phyloP scores from a whole-genome alignment of 176 grass and related monocot species.

The Aegilops umbellulata region DNA sequence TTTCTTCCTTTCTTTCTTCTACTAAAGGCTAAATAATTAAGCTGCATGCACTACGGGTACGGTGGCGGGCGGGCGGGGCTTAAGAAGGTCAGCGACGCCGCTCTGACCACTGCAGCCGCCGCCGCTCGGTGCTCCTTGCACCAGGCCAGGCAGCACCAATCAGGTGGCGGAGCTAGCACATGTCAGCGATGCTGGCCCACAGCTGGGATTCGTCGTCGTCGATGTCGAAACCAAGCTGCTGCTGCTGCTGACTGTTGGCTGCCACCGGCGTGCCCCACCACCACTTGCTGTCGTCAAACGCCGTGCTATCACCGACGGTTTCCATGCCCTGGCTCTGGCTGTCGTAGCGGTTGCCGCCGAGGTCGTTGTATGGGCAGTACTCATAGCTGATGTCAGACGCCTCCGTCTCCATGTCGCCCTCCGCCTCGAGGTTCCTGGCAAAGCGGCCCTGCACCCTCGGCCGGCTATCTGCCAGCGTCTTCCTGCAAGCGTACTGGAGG shows the following conservation, averaged over 20 bases:
- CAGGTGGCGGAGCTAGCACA: slow-evolving; percentile 40
- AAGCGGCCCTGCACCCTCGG: slow-evolving; percentile 85
- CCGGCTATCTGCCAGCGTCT: slow-evolving; percentile 90
- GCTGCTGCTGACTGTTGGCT: slow-evolving; percentile 17
- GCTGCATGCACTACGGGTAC: slow-evolving; percentile 5
- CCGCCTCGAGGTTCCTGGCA: slow-evolving; percentile 54
- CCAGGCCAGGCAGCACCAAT: slow-evolving; percentile 26
- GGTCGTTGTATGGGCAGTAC: slow-evolving; percentile 9
- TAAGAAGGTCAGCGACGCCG: slow-evolving; percentile 46
- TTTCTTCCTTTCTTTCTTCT: slow-evolving; percentile 11
- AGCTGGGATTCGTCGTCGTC: slow-evolving; percentile 41
- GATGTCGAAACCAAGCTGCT: slow-evolving; percentile 33
- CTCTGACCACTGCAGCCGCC: slow-evolving; percentile 34
- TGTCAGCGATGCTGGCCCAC: slow-evolving; percentile 68
- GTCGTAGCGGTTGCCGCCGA: slow-evolving; percentile 22
- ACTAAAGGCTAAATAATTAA: slow-evolving; percentile 1
- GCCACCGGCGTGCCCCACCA: slow-evolving; percentile 29
- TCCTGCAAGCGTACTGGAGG: slow-evolving; percentile 86
- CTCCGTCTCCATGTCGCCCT: slow-evolving; percentile 32
- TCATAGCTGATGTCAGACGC: slow-evolving; percentile 24
- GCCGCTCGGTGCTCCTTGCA: slow-evolving; percentile 32
- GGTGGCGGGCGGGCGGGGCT: neutral
- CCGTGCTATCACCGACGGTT: neutral
- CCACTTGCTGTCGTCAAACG: slow-evolving; percentile 27
- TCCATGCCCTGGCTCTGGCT: slow-evolving; percentile 16